These are phyloP conservation scores for Yamadazyma friedrichii DNA, from an alignment of 1,139 yeast species.

Conservation along the genomic window DNA sequence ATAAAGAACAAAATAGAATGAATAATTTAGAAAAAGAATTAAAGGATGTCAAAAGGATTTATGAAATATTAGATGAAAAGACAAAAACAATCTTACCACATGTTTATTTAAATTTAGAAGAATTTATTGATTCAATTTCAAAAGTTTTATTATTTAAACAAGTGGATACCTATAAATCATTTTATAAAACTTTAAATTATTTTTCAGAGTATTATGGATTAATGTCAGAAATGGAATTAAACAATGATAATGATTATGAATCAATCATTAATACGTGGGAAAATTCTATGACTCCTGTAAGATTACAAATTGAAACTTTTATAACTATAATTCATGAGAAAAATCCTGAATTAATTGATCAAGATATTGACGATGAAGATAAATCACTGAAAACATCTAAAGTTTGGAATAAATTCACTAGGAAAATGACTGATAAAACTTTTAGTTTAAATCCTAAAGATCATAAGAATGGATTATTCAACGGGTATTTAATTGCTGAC, in stretches of 20 bases:
- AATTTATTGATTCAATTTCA: constrained; percentile 46
- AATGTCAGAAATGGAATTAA: constrained; percentile 8
- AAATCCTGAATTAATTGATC: constrained; percentile 30
- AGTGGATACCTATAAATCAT: constrained; percentile 26
- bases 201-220: constrained; percentile 43
- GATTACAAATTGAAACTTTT: constrained; percentile 38
- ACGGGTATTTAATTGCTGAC: constrained; percentile 31
- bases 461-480: constrained; percentile 31
- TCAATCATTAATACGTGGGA: constrained; percentile 37
- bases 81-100: constrained; percentile 46
- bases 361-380: constrained; percentile 32
- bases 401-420: constrained; percentile 27
- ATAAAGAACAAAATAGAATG: constrained; percentile 38
- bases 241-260: constrained; percentile 19
- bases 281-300: constrained; percentile 25
- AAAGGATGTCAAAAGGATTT: constrained; percentile 29
- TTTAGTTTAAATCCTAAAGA: constrained; percentile 31
- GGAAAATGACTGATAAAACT: constrained; percentile 22
- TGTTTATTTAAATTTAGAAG: constrained; percentile 46
- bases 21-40: constrained; percentile 28
- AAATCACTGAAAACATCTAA: constrained; percentile 24
- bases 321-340: constrained; percentile 27
- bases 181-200: constrained; percentile 28
- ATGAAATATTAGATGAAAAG: constrained; percentile 37
- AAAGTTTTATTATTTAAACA: constrained; percentile 35